Evolutionary conservation across 2,329 filamentous ascomycete species (phyloP).

Genomic region (Fusarium torulosum): DNA sequence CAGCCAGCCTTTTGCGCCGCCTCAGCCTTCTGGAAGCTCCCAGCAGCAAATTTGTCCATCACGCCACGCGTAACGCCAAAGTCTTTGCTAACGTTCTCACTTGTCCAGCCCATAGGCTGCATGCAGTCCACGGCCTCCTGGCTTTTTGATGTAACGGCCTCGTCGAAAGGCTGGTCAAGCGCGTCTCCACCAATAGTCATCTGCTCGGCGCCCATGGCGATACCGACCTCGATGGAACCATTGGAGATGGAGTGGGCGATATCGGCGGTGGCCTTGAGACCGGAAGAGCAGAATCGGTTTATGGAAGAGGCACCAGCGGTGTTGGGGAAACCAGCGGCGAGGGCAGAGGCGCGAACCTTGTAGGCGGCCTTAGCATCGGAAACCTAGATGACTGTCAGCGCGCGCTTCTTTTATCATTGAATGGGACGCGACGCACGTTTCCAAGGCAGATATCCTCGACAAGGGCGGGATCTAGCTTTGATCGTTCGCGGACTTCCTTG

Average conservation of each 20-base stretch:
- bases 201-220: conserved; percentile 88
- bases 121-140: conserved; percentile 88
- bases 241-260: conserved; percentile 88
- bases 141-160: conserved; percentile 75
- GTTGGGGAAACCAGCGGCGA: conserved; percentile 94
- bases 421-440: conserved; percentile 70
- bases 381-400: conserved; percentile 65
- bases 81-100: conserved; percentile 93
- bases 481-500: conserved; percentile 78
- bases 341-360: conserved; percentile 87
- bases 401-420: not conserved
- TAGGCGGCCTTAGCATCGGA: conserved; percentile 88
- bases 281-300: conserved; percentile 98
- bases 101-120: conserved; percentile 98
- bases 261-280: conserved; percentile 93
- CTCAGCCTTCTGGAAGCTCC: conserved; percentile 90
- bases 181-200: conserved; percentile 83
- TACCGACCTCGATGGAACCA: conserved; percentile 86
- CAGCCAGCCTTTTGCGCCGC: conserved; percentile 88
- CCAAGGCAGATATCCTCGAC: conserved; percentile 93
- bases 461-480: conserved; percentile 81
- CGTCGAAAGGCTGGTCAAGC: conserved; percentile 79
- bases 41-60: conserved; percentile 88
- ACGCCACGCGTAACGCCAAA: conserved; percentile 84
- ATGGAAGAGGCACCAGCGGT: conserved; percentile 84